phyloP scores from a whole-genome alignment of 495 filamentous ascomycete species.

The Aspergillus biplanus region DNA sequence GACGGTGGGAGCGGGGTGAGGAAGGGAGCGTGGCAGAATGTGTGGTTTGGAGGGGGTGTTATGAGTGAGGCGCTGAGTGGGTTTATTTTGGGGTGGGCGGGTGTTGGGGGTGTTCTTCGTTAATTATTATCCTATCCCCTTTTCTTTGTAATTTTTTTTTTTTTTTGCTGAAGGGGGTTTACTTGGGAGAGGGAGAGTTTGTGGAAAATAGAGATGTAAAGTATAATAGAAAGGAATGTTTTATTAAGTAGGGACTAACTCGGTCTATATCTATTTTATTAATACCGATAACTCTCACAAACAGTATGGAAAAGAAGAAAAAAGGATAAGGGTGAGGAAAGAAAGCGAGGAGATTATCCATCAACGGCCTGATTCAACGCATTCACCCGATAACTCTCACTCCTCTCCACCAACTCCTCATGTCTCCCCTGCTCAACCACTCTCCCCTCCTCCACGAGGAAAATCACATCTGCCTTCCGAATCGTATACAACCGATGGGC shows the following conservation, averaged over 20 bases:
- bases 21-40: constrained; percentile 49
- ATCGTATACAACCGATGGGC: constrained; percentile 78
- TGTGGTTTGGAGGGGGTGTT: constrained; percentile 55
- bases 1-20: constrained; percentile 29
- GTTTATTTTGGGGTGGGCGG: constrained; percentile 54
- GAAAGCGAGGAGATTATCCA: neutral
- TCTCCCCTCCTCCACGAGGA: constrained; percentile 68
- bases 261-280: neutral
- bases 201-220: no score
- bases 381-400: constrained; percentile 61
- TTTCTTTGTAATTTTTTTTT: neutral
- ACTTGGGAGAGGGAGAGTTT: neutral
- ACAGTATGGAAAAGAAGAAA: neutral
- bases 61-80: constrained; percentile 50
- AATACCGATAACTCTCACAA: neutral
- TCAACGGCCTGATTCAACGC: constrained; percentile 39
- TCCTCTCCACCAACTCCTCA: constrained; percentile 61
- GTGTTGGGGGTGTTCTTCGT: constrained; percentile 52
- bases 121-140: constrained; percentile 15
- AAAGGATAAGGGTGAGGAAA: neutral
- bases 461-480: constrained; percentile 73
- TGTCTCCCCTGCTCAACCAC: constrained; percentile 73
- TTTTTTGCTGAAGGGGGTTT: no score
- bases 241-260: no score
- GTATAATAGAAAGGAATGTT: no score